Percentiles rank a stretch among this genome's conserved stretches.
Conservation (phyloP, 768 basidiomycete genomes). For the Gloeostereum incarnatum region DNA sequence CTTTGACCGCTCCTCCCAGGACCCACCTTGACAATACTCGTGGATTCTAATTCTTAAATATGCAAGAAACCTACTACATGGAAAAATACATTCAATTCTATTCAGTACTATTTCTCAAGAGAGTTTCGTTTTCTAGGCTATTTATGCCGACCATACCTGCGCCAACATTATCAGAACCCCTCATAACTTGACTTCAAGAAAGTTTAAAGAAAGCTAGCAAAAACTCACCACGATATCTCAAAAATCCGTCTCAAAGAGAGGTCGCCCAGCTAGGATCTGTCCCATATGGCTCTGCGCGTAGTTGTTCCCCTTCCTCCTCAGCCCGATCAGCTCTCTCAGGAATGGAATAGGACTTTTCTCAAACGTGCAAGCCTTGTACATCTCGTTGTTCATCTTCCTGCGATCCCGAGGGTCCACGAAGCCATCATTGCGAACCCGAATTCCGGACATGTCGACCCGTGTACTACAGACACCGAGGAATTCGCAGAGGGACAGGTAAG, state of each 20-base stretch:
- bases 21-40: no score
- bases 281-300: slow-evolving; percentile 9
- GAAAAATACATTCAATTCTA: no score
- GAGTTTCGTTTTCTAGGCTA: no score
- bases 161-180: no score
- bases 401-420: background rate
- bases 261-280: slow-evolving; percentile 4
- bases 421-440: background rate
- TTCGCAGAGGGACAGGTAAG: slow-evolving; percentile 16
- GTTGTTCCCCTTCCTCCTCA: slow-evolving; percentile 10
- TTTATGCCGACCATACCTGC: no score
- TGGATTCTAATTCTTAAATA: no score
- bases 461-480: slow-evolving; percentile 13
- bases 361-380: slow-evolving; percentile 10
- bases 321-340: slow-evolving; percentile 9
- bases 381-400: slow-evolving; percentile 5
- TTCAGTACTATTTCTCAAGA: no score
- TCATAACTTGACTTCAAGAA: no score
- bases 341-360: slow-evolving; percentile 12
- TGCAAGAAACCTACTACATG: no score
- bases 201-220: no score
- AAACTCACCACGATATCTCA: background rate
- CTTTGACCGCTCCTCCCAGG: no score
- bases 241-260: slow-evolving; percentile 6
- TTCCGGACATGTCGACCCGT: background rate